Conservation (phyloP, 345 rosid genomes). For the Pugionium dolabratum region DNA sequence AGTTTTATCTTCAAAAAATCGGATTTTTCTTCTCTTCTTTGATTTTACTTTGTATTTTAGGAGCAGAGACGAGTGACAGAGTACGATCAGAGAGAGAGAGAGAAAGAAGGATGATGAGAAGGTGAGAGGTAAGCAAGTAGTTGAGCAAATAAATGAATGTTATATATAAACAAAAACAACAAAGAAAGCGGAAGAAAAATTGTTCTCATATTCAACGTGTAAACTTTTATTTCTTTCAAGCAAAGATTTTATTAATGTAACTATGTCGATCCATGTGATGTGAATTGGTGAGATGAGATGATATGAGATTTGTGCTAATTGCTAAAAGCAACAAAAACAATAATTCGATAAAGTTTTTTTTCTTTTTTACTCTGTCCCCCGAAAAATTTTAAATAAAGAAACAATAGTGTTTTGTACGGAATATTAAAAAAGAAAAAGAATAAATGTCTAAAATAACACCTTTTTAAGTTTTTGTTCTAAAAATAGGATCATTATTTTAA, state of each 20-base stretch:
- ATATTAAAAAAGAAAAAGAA: no score
- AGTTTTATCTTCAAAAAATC: not conserved
- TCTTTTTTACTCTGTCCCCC: constrained; percentile 10
- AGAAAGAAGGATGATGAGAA: not conserved
- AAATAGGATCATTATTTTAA: no score
- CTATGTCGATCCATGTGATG: not conserved
- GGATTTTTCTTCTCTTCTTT: not conserved
- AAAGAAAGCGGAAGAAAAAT: constrained; percentile 7
- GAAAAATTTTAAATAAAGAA: not conserved
- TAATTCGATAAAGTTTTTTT: constrained; percentile 1
- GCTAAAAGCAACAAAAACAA: constrained; percentile 34
- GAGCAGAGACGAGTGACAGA: constrained; percentile 15
- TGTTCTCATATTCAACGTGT: constrained; percentile 10
- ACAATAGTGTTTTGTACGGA: constrained; percentile 29
- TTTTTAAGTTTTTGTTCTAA: no score
- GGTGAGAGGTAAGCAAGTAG: not conserved
- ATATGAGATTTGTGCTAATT: constrained; percentile 17
- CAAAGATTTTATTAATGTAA: not conserved
- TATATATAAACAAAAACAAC: constrained; percentile 13
- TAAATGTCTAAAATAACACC: no score
- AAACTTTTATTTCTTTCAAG: not conserved
- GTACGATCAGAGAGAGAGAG: constrained; percentile 16
- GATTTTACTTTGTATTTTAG: not conserved
- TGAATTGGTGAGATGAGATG: constrained; percentile 21
- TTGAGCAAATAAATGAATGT: constrained; percentile 29